These are phyloP conservation scores for Lasiosphaeria ovina DNA, from an alignment of 495 filamentous ascomycete genomes.

Conservation along the genomic window DNA sequence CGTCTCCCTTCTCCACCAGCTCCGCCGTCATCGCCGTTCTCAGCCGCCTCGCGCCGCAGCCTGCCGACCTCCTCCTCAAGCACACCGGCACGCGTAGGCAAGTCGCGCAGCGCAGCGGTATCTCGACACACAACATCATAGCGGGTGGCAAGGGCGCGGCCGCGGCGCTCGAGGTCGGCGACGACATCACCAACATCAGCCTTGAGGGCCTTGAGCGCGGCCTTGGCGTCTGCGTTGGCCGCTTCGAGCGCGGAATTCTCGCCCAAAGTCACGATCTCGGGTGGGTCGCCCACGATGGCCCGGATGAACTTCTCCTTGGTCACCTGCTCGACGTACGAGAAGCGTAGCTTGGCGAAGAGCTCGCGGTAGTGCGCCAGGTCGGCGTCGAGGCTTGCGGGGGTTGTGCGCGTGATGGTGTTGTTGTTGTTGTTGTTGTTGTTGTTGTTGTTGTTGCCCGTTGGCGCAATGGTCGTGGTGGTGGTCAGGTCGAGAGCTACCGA, in stretches of 20 bases:
- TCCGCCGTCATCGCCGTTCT: not conserved
- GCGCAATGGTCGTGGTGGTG: slow-evolving; percentile 73
- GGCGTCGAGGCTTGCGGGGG: slow-evolving; percentile 73
- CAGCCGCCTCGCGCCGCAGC: slow-evolving; percentile 44
- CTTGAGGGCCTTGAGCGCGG: slow-evolving; percentile 73
- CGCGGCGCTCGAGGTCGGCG: slow-evolving; percentile 65
- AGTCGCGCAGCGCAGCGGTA: slow-evolving; percentile 51
- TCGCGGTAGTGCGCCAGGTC: slow-evolving; percentile 91
- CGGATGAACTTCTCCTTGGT: slow-evolving; percentile 80
- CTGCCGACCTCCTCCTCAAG: slow-evolving; percentile 58
- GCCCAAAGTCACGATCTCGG: slow-evolving; percentile 72
- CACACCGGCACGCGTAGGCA: slow-evolving; percentile 63
- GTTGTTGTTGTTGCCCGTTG: slow-evolving; percentile 49
- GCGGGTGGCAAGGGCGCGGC: slow-evolving; percentile 53
- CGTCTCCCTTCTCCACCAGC: slow-evolving; percentile 14
- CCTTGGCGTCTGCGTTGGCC: slow-evolving; percentile 68
- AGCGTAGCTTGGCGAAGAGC: slow-evolving; percentile 92
- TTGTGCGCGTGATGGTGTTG: slow-evolving; percentile 66
- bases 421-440: slow-evolving; percentile 37
- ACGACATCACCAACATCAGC: slow-evolving; percentile 73
- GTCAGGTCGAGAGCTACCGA: slow-evolving; percentile 48
- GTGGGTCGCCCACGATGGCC: slow-evolving; percentile 79
- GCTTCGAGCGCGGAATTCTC: slow-evolving; percentile 82
- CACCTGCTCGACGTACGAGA: slow-evolving; percentile 84
- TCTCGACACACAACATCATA: slow-evolving; percentile 67